A percentile compares a stretch with the other conserved stretches of the same genome.
Conservation (phyloP, 371 early-diverging fungal species). For the Polyrhizophydium stewartii region DNA sequence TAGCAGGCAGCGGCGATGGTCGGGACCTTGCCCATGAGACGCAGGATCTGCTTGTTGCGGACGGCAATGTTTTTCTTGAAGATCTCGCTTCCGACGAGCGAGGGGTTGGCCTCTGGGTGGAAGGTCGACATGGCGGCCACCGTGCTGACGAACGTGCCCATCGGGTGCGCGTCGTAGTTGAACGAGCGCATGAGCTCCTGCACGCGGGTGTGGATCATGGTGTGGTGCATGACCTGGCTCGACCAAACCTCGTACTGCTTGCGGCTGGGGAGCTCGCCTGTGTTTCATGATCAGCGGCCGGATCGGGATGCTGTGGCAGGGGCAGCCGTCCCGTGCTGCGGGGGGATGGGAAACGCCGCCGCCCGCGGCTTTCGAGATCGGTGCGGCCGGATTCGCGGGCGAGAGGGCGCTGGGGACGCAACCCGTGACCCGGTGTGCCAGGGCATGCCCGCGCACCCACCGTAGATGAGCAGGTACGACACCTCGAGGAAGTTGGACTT, state of each 20-base stretch:
- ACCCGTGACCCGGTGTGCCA: too few relatives aligned
- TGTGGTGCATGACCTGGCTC: slow-evolving; percentile 52
- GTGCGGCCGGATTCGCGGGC: too few relatives aligned
- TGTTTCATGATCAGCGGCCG: neutral
- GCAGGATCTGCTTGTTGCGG: slow-evolving; percentile 49
- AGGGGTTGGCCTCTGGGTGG: slow-evolving; percentile 59
- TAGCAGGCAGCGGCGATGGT: slow-evolving; percentile 54
- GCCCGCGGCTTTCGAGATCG: too few relatives aligned
- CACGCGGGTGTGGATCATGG: slow-evolving; percentile 48
- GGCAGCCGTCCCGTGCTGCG: too few relatives aligned
- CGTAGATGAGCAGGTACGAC: slow-evolving; percentile 25
- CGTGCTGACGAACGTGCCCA: slow-evolving; percentile 48
- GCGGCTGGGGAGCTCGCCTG: slow-evolving; percentile 22
- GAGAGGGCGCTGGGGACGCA: too few relatives aligned
- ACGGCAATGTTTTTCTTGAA: slow-evolving; percentile 36
- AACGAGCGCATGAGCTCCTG: slow-evolving; percentile 52
- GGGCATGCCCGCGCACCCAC: neutral
- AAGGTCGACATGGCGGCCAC: slow-evolving; percentile 53
- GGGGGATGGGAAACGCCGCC: too few relatives aligned
- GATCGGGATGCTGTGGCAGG: too few relatives aligned
- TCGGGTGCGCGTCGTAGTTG: slow-evolving; percentile 63
- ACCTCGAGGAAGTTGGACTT: slow-evolving; percentile 31
- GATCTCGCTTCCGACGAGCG: slow-evolving; percentile 40
- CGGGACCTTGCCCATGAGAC: slow-evolving; percentile 60
- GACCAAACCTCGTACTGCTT: slow-evolving; percentile 27